Evolutionary conservation across 208 protist genomes (phyloP).

Genomic region (Leishmania guyanensis): DNA sequence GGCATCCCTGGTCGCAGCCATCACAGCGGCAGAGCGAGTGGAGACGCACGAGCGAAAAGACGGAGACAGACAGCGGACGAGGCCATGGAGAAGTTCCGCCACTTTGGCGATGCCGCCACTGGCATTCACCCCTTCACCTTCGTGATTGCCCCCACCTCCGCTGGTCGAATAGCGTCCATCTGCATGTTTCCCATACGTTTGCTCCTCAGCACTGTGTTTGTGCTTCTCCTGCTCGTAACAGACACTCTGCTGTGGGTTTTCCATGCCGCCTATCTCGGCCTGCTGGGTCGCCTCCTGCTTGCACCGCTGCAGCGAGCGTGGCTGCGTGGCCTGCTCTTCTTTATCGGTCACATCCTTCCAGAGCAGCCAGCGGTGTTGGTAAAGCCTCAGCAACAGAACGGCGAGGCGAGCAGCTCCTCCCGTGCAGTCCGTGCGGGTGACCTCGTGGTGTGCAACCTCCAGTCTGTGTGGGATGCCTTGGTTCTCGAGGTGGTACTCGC

Average conservation of each 20-base stretch:
- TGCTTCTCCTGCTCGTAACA: conserved; percentile 43
- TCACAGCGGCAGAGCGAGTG: neutral
- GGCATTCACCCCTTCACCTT: conserved; percentile 81
- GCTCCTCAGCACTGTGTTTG: conserved; percentile 45
- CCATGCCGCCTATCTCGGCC: conserved; percentile 31
- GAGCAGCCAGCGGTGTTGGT: conserved; percentile 10
- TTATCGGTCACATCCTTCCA: conserved; percentile 51
- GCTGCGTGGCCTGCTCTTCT: conserved; percentile 61
- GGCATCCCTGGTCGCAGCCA: neutral
- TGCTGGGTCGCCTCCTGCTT: conserved; percentile 38
- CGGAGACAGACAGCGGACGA: neutral
- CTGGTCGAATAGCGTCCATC: conserved; percentile 32
- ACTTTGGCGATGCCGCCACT: conserved; percentile 75
- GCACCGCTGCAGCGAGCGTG: conserved; percentile 46
- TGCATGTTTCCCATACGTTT: conserved; percentile 63
- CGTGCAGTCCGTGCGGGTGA: conserved; percentile 40
- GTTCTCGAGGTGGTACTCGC: conserved; percentile 65
- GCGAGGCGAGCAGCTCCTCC: neutral
- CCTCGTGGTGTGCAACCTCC: conserved; percentile 66
- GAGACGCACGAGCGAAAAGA: neutral
- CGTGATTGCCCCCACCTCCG: conserved; percentile 40
- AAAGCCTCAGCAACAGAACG: neutral
- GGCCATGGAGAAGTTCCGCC: conserved; percentile 77
- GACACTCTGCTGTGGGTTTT: conserved; percentile 58
- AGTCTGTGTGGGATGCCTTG: conserved; percentile 73